Conservation (phyloP, 2,329 filamentous ascomycete species). For the Aureobasidium uvarum region DNA sequence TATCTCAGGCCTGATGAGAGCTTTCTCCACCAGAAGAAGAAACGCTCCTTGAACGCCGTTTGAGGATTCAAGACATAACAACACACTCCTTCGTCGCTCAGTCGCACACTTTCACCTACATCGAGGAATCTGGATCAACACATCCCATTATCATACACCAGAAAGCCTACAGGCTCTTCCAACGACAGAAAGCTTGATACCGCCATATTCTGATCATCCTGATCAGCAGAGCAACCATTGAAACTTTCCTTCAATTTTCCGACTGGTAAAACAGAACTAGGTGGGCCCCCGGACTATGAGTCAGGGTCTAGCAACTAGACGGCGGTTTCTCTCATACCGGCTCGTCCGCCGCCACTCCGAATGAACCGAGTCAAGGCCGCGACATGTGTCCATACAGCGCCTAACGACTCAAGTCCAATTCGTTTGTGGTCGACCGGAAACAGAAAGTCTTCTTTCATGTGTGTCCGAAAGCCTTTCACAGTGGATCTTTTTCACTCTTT, state of each 20-base stretch:
- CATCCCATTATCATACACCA: background rate
- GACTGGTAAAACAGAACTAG: background rate
- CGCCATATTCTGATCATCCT: slow-evolving; percentile 4
- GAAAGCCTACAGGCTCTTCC: background rate
- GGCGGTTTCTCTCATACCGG: slow-evolving; percentile 6
- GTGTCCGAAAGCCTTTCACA: background rate
- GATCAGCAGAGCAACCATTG: slow-evolving; percentile 6
- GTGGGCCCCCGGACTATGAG: slow-evolving; percentile 17
- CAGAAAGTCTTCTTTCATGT: background rate
- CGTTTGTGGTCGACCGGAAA: background rate
- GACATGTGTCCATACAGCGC: slow-evolving; percentile 11
- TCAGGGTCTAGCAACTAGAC: slow-evolving; percentile 15
- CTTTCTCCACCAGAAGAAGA: slow-evolving; percentile 20
- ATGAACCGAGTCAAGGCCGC: slow-evolving; percentile 16
- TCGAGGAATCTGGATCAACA: background rate
- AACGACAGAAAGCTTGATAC: slow-evolving; percentile 9
- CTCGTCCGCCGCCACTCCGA: slow-evolving; percentile 11
- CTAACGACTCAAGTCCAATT: background rate
- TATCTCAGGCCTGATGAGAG: slow-evolving; percentile 18
- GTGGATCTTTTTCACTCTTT: background rate
- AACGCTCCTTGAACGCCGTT: slow-evolving; percentile 19
- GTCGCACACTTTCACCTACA: background rate
- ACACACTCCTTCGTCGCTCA: background rate
- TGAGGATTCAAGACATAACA: slow-evolving; percentile 15
- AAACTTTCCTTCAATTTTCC: background rate